Evolutionary conservation across 768 basidiomycete species (phyloP).

Genomic region (Phaeotremella skinneri): DNA sequence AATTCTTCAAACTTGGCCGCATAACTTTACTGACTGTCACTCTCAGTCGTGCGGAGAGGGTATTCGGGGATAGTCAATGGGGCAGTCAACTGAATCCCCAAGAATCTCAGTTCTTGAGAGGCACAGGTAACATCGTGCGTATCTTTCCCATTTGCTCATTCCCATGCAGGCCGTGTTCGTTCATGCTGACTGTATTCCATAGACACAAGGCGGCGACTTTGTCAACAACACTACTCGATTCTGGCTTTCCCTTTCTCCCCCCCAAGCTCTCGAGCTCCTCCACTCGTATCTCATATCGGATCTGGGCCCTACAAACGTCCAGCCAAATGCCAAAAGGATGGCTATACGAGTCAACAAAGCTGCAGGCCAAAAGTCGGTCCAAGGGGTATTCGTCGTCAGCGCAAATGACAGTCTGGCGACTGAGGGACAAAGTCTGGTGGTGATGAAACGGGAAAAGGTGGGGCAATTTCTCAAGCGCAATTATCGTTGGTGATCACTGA

Average conservation of each 20-base stretch:
- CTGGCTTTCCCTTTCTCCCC: slow-evolving; percentile 29
- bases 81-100: slow-evolving; percentile 39
- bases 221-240: slow-evolving; percentile 42
- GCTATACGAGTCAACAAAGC: slow-evolving; percentile 26
- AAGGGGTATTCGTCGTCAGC: slow-evolving; percentile 24
- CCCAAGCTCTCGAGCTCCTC: slow-evolving; percentile 28
- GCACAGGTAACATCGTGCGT: slow-evolving; percentile 46
- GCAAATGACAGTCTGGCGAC: slow-evolving; percentile 22
- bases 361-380: slow-evolving; percentile 31
- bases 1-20: background rate
- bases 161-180: background rate
- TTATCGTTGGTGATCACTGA: too few species aligned
- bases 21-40: background rate
- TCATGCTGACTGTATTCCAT: background rate
- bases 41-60: slow-evolving; percentile 28
- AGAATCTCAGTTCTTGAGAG: slow-evolving; percentile 48
- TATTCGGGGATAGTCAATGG: slow-evolving; percentile 37
- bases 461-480: too few species aligned
- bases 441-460: slow-evolving; percentile 34
- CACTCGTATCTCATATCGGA: slow-evolving; percentile 19
- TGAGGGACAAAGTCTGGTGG: slow-evolving; percentile 26
- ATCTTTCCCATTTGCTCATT: background rate
- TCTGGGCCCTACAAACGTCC: slow-evolving; percentile 28
- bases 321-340: background rate
- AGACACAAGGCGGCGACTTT: slow-evolving; percentile 43